phyloP scores from a whole-genome alignment of 129 eudicot species.

The Ambrosia artemisiifolia region DNA sequence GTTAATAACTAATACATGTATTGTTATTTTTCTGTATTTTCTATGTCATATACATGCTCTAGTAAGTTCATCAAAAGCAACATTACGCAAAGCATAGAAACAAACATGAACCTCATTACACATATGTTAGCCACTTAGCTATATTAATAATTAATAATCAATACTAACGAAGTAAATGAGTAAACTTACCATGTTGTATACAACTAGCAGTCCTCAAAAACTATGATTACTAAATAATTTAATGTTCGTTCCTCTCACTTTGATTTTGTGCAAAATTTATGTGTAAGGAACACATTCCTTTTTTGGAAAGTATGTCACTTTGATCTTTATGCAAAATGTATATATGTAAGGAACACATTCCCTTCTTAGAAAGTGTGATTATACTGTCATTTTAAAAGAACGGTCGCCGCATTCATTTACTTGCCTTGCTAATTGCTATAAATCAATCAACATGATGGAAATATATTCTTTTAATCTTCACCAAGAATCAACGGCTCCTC shows the following conservation, averaged over 20 bases:
- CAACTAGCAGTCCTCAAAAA: no score
- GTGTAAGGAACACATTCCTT: neutral
- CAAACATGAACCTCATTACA: neutral
- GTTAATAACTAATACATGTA: neutral
- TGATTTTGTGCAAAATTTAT: no score
- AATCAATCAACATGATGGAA: conserved; percentile 21
- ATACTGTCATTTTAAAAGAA: neutral
- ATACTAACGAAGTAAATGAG: neutral
- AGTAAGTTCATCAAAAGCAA: neutral
- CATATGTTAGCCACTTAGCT: neutral
- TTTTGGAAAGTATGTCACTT: neutral
- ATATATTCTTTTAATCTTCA: conserved; percentile 16
- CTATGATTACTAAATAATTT: no score
- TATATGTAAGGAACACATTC: neutral
- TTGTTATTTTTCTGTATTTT: neutral
- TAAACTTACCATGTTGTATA: neutral
- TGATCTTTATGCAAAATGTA: no score
- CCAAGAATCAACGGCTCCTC: conserved; percentile 27
- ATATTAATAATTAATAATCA: neutral
- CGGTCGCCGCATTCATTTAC: conserved; percentile 28
- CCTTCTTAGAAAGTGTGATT: neutral
- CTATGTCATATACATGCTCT: neutral
- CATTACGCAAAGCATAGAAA: neutral
- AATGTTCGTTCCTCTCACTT: no score
- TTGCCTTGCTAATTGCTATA: conserved; percentile 20